Percentiles rank a stretch among this genome's conserved stretches.
Evolutionary conservation across 2,329 filamentous ascomycete genomes (phyloP).

Genomic region (Cryphonectria carpinicola): DNA sequence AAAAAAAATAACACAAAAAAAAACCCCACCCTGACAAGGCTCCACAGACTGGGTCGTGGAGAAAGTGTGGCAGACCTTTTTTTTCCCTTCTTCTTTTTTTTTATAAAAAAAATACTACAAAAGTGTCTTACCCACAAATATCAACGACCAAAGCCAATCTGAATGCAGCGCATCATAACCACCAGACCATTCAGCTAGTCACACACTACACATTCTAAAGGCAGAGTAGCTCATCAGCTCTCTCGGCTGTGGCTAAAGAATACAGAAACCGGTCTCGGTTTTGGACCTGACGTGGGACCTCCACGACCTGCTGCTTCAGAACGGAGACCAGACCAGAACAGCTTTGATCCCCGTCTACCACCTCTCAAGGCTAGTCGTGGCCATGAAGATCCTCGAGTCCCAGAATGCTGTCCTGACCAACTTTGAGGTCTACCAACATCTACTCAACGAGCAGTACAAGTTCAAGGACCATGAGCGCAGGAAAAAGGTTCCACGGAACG

Average conservation of each 20-base stretch:
- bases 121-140: background rate
- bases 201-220: background rate
- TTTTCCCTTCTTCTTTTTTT: background rate
- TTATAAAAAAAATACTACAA: background rate
- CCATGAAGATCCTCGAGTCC: conserved; percentile 72
- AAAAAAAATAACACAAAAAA: background rate
- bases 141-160: background rate
- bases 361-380: background rate
- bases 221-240: background rate
- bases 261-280: background rate
- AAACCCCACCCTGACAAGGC: background rate
- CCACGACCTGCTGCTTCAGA: background rate
- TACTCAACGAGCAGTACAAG: conserved; percentile 61
- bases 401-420: conserved; percentile 73
- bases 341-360: background rate
- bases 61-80: background rate
- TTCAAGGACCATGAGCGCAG: conserved; percentile 46
- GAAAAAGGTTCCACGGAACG: conserved; percentile 53
- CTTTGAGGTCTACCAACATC: conserved; percentile 71
- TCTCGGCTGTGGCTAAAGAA: conserved; percentile 1
- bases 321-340: background rate
- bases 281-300: background rate
- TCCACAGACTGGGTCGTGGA: background rate
- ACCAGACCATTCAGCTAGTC: background rate
- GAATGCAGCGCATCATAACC: background rate